Evolutionary conservation across 192 early-diverging fungal species (phyloP).

Genomic region (Entomortierella chlamydospora): DNA sequence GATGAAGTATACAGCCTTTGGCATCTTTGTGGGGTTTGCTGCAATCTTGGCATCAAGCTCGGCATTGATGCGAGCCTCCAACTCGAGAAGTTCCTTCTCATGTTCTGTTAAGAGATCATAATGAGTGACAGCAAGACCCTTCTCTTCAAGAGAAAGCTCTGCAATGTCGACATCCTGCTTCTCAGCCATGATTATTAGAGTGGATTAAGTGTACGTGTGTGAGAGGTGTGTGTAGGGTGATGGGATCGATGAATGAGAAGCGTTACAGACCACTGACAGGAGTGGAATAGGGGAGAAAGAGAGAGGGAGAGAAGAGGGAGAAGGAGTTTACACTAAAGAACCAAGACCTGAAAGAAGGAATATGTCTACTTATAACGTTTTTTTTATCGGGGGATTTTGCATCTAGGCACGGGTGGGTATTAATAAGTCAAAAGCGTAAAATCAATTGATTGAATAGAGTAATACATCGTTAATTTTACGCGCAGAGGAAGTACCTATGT

Average conservation of each 20-base stretch:
- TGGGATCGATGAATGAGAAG: background rate
- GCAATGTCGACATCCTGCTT: slow-evolving; percentile 35
- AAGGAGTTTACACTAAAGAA: slow-evolving; percentile 44
- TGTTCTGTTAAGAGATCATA: slow-evolving; percentile 41
- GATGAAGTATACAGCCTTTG: slow-evolving; percentile 60
- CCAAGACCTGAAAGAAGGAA: slow-evolving; percentile 22
- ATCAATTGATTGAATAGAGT: too few species aligned
- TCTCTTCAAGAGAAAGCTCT: slow-evolving; percentile 5
- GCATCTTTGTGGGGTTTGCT: slow-evolving; percentile 59
- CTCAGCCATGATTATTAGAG: slow-evolving; percentile 15
- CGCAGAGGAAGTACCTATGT: too few species aligned
- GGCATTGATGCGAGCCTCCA: slow-evolving; percentile 64
- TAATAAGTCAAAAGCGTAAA: too few species aligned
- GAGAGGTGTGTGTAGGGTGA: too few species aligned
- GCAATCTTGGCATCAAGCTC: slow-evolving; percentile 63
- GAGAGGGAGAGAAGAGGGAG: background rate
- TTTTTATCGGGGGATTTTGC: too few species aligned
- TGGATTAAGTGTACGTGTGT: background rate
- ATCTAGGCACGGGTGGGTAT: too few species aligned
- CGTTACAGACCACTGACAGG: too few species aligned
- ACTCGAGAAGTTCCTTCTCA: slow-evolving; percentile 49
- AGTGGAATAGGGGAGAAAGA: background rate
- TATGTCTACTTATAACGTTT: background rate
- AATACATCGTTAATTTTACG: too few species aligned
- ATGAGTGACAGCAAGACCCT: background rate